phyloP scores from a whole-genome alignment of 75 land plant species.

The Pinus tabuliformis region DNA sequence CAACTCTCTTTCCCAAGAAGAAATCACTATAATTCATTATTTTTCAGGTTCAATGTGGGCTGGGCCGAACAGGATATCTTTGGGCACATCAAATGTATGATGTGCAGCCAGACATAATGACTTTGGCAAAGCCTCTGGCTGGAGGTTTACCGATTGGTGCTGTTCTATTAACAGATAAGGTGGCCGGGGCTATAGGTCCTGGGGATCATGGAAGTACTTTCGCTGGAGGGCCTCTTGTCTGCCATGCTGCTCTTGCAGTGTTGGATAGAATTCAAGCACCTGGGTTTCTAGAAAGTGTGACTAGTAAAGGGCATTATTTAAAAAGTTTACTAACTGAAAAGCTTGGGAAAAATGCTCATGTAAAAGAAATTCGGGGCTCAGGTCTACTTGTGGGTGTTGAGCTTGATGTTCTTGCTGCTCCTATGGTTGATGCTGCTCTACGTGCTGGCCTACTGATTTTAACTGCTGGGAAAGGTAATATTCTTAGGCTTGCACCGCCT shows the following conservation, averaged over 20 bases:
- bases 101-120: constrained; percentile 90
- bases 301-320: constrained; percentile 61
- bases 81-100: constrained; percentile 90
- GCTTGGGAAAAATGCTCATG: constrained; percentile 54
- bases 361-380: constrained; percentile 78
- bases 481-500: constrained; percentile 86
- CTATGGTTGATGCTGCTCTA: constrained; percentile 69
- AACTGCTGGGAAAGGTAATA: constrained; percentile 85
- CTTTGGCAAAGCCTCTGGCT: constrained; percentile 91
- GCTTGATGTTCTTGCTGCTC: constrained; percentile 65
- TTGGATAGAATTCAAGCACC: constrained; percentile 70
- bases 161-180: constrained; percentile 66
- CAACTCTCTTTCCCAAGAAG: not conserved
- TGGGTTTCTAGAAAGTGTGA: constrained; percentile 67
- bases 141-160: constrained; percentile 96
- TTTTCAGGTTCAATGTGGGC: constrained; percentile 89
- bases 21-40: not conserved
- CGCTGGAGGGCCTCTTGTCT: constrained; percentile 87
- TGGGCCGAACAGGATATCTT: constrained; percentile 80
- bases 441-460: constrained; percentile 65
- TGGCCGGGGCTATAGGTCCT: constrained; percentile 55
- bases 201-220: constrained; percentile 98
- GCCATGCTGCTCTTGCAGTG: constrained; percentile 74
- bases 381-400: constrained; percentile 90
- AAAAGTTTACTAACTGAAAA: constrained; percentile 38